These are phyloP conservation scores for Pichia phayaonensis DNA, from an alignment of 805 yeast genomes.

Conservation along the genomic window DNA sequence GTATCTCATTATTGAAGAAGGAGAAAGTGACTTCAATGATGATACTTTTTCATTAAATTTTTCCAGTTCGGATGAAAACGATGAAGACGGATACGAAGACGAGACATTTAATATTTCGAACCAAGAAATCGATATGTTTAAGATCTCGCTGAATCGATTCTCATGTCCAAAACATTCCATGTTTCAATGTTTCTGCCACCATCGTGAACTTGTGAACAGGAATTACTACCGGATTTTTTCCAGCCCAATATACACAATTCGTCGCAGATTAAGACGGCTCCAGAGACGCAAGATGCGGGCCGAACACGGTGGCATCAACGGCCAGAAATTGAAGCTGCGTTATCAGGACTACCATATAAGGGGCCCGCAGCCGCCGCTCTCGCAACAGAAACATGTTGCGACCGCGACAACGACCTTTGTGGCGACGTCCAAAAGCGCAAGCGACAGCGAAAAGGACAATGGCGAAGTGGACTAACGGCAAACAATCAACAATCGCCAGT, in stretches of 20 bases:
- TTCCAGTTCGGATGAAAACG: constrained; percentile 11
- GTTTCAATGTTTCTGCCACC: constrained; percentile 20
- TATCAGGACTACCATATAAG: not conserved
- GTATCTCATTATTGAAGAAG: constrained; percentile 4
- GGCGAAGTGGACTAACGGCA: not conserved
- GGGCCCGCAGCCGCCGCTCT: not conserved
- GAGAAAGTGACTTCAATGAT: constrained; percentile 9
- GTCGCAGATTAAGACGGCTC: not conserved
- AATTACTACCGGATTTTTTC: constrained; percentile 10
- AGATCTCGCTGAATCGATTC: constrained; percentile 16
- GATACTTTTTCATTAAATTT: constrained; percentile 7
- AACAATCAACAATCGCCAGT: not conserved
- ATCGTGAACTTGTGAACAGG: constrained; percentile 9
- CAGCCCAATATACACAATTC: constrained; percentile 13
- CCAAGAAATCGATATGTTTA: constrained; percentile 24
- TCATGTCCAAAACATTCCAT: constrained; percentile 24
- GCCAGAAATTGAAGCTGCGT: not conserved
- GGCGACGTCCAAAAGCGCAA: not conserved
- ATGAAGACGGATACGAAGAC: constrained; percentile 11
- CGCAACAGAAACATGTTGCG: not conserved
- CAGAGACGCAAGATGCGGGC: not conserved
- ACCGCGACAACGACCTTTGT: not conserved
- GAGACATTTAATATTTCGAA: constrained; percentile 14
- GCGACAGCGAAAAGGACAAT: not conserved
- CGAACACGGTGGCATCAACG: not conserved